phyloP scores from a whole-genome alignment of 176 grass and related monocot species.

The Hordeum marinum region DNA sequence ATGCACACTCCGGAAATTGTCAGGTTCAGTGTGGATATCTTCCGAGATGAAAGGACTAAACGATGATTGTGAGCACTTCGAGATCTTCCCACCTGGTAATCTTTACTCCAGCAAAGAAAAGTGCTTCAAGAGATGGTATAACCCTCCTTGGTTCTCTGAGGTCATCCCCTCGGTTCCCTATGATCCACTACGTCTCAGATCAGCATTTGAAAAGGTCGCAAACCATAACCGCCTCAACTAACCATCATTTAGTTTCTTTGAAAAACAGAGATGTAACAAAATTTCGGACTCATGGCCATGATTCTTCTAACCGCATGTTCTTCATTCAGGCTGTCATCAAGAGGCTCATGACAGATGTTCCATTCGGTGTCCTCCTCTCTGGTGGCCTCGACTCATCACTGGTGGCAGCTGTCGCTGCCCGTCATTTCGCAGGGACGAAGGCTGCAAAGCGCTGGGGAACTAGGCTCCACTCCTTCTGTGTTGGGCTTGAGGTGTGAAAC shows the following conservation, averaged over 20 bases:
- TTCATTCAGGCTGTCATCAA: constrained; percentile 24
- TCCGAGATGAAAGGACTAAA: constrained; percentile 83
- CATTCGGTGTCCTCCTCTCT: constrained; percentile 50
- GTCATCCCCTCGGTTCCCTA: constrained; percentile 41
- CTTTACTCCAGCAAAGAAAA: constrained; percentile 58
- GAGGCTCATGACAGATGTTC: constrained; percentile 27
- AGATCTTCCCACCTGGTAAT: constrained; percentile 73
- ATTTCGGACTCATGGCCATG: neutral
- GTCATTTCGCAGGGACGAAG: constrained; percentile 60
- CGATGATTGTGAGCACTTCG: constrained; percentile 85
- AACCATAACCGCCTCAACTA: neutral
- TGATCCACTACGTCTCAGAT: constrained; percentile 46
- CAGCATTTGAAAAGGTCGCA: constrained; percentile 64
- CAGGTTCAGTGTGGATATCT: constrained; percentile 78
- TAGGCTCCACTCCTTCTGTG: constrained; percentile 76
- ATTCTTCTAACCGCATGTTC: neutral
- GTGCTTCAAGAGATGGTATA: constrained; percentile 75
- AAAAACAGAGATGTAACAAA: neutral
- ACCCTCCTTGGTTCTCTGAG: constrained; percentile 60
- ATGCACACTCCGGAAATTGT: neutral
- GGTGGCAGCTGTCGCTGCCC: constrained; percentile 56
- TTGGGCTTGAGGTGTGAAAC: constrained; percentile 53
- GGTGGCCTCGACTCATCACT: constrained; percentile 54
- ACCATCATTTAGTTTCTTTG: neutral
- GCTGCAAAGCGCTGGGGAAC: constrained; percentile 58